phyloP scores from a whole-genome alignment of 345 rosid species.

The Pseudoturritis turrita region DNA sequence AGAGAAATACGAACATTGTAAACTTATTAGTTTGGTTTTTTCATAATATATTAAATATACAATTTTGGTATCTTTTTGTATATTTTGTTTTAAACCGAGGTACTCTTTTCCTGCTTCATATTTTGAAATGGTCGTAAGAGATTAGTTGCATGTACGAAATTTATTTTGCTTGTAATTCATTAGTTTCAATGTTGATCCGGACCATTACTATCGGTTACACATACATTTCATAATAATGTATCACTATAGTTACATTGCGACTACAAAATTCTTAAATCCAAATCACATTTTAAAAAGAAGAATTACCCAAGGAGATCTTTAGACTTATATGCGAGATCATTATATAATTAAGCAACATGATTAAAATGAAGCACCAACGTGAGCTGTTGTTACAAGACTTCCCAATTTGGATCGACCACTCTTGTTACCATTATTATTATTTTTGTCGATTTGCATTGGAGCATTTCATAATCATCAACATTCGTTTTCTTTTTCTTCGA shows the following conservation, averaged over 20 bases:
- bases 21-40: too few relatives aligned
- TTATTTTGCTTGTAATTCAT: too few relatives aligned
- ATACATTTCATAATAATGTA: neutral
- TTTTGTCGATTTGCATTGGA: constrained; percentile 27
- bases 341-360: neutral
- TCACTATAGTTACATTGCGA: neutral
- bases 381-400: constrained; percentile 17
- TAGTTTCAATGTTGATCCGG: neutral
- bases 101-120: too few relatives aligned
- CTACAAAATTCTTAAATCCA: too few relatives aligned
- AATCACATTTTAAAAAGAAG: too few relatives aligned
- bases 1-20: too few relatives aligned
- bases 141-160: neutral
- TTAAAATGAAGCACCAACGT: too few relatives aligned
- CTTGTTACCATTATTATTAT: constrained; percentile 1
- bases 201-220: neutral
- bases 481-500: constrained; percentile 5
- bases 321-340: neutral
- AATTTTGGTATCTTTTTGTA: too few relatives aligned
- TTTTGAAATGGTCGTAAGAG: too few relatives aligned
- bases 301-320: neutral
- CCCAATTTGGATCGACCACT: constrained; percentile 11
- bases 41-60: too few relatives aligned
- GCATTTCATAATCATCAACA: constrained; percentile 14
- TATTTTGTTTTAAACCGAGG: too few relatives aligned